Percentiles rank a stretch among this genome's conserved stretches.
Conservation (phyloP, 257 asterid genomes). For the Solanum stenotomum region DNA sequence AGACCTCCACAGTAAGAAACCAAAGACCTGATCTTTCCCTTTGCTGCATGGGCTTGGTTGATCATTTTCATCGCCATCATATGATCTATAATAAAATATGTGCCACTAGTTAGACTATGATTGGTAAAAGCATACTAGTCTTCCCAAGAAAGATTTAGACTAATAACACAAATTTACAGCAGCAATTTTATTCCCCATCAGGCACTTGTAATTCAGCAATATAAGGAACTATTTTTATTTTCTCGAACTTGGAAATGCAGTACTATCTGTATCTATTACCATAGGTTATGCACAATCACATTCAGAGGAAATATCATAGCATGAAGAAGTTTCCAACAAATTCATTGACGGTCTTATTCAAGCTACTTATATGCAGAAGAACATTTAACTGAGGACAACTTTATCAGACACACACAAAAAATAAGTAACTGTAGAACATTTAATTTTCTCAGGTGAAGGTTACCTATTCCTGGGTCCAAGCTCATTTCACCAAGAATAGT, state of each 20-base stretch:
- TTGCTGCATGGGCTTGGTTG: conserved; percentile 58
- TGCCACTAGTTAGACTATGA: not conserved
- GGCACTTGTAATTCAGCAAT: not conserved
- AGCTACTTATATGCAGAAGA: not conserved
- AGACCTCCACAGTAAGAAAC: conserved; percentile 92
- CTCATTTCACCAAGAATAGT: conserved; percentile 97
- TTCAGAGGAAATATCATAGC: not conserved
- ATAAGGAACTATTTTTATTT: not conserved
- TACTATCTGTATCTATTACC: not conserved
- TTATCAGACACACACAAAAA: not conserved
- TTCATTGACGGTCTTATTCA: not conserved
- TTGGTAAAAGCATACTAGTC: not conserved
- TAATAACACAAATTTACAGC: not conserved
- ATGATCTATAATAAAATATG: conserved; percentile 45
- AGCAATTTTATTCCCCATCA: not conserved
- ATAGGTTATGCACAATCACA: not conserved
- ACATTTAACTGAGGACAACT: not conserved
- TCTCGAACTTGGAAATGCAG: not conserved
- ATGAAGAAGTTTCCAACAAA: not conserved
- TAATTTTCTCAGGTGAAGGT: not conserved
- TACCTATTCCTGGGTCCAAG: conserved; percentile 98
- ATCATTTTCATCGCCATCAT: conserved; percentile 99
- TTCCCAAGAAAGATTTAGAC: not conserved
- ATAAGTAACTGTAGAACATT: not conserved
- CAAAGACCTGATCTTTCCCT: conserved; percentile 86